These are phyloP conservation scores for Aspergillus steynii DNA, from an alignment of 495 filamentous ascomycete genomes.

Conservation along the genomic window DNA sequence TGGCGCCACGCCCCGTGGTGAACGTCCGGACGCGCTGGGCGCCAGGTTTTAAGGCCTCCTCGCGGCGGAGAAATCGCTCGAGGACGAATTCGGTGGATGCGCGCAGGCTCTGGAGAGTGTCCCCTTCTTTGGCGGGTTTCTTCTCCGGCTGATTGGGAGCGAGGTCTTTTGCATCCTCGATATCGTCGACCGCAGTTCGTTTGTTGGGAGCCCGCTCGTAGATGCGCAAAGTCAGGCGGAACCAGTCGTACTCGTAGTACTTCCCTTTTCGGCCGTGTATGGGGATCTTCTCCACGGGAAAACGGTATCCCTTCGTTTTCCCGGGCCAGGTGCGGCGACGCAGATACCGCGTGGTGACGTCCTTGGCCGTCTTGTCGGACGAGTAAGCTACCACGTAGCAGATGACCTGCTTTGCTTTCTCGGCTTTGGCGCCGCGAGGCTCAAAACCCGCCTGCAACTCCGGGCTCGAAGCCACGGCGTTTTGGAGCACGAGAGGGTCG, in stretches of 20 bases:
- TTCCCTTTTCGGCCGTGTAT: conserved; percentile 76
- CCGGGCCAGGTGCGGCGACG: conserved; percentile 82
- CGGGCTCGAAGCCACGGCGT: conserved; percentile 63
- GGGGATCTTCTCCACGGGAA: conserved; percentile 75
- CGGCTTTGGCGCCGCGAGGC: conserved; percentile 75
- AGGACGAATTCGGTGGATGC: conserved; percentile 82
- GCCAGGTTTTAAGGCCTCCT: conserved; percentile 78
- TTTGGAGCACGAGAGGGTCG: conserved; percentile 68
- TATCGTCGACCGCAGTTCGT: conserved; percentile 68
- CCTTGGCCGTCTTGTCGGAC: conserved; percentile 84
- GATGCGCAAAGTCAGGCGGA: conserved; percentile 69
- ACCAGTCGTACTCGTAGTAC: conserved; percentile 79
- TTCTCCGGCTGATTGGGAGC: conserved; percentile 69
- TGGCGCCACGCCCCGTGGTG: conserved; percentile 64
- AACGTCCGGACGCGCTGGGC: conserved; percentile 75
- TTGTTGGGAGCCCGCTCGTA: conserved; percentile 63
- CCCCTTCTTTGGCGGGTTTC: conserved; percentile 64
- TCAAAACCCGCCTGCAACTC: conserved; percentile 78
- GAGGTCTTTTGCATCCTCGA: conserved; percentile 76
- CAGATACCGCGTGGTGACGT: conserved; percentile 91
- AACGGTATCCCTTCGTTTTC: conserved; percentile 82
- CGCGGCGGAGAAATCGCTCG: conserved; percentile 83
- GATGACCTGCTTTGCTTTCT: conserved; percentile 85
- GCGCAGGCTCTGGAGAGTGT: conserved; percentile 84
- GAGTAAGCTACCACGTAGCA: conserved; percentile 90